Conservation (phyloP, 257 asterid genomes). For the Schizonepeta tenuifolia region DNA sequence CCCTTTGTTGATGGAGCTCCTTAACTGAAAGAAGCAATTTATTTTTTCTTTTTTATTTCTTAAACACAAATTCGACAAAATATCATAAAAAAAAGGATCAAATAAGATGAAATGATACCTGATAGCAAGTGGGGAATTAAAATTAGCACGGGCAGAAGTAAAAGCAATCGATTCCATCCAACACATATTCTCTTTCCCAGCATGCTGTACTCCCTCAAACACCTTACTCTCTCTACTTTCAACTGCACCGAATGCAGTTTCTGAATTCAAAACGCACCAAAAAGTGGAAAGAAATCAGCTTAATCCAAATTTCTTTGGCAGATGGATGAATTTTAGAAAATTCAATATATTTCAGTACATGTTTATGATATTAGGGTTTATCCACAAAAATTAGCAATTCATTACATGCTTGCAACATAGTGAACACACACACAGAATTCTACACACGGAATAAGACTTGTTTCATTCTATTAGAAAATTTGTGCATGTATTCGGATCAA, state of each 20-base stretch:
- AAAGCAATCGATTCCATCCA: slow-evolving; percentile 74
- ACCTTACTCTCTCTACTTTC: slow-evolving; percentile 13
- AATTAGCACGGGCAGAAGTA: slow-evolving; percentile 59
- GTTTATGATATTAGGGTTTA: neutral
- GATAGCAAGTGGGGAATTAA: slow-evolving; percentile 58
- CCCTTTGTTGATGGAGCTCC: slow-evolving; percentile 52
- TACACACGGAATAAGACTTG: neutral
- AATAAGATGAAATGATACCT: slow-evolving; percentile 43
- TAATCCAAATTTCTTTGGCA: neutral
- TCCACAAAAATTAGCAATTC: neutral
- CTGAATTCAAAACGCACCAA: neutral
- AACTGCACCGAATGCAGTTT: slow-evolving; percentile 10
- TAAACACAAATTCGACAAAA: neutral
- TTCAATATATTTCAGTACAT: too few species aligned
- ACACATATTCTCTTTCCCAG: slow-evolving; percentile 57
- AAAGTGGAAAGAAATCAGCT: slow-evolving; percentile 13
- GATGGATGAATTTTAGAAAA: neutral
- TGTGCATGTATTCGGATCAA: neutral
- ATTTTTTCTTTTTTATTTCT: neutral
- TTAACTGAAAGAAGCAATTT: slow-evolving; percentile 52
- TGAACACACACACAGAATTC: neutral
- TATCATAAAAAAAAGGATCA: neutral
- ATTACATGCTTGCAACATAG: neutral
- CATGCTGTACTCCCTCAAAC: slow-evolving; percentile 40
- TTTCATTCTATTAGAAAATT: neutral